Percentiles rank a stretch among this genome's conserved stretches.
Conservation (phyloP, 345 rosid species). For the Syzygium aromaticum region DNA sequence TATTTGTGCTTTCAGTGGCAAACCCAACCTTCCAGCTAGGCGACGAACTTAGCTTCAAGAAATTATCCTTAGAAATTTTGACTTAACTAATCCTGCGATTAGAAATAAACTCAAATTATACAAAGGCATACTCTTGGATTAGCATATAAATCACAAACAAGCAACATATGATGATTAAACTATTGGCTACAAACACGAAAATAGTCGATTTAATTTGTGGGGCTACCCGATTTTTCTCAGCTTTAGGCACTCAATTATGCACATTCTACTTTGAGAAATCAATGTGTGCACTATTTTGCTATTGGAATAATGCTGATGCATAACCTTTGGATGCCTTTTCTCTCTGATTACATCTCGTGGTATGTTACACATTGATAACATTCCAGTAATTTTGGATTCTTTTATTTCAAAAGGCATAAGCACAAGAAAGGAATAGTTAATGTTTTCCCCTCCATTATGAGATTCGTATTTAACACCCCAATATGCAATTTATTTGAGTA, state of each 20-base stretch:
- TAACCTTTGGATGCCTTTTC: neutral
- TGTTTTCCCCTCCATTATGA: neutral
- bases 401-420: neutral
- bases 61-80: neutral
- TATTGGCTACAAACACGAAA: neutral
- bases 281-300: too few species aligned
- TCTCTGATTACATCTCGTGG: neutral
- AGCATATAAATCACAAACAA: neutral
- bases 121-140: neutral
- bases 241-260: neutral
- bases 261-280: too few species aligned
- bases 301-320: neutral
- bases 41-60: neutral
- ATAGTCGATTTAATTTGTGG: neutral
- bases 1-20: neutral
- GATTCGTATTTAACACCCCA: neutral
- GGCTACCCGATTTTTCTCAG: neutral
- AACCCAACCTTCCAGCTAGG: neutral
- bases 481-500: neutral
- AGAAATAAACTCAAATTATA: neutral
- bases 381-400: too few species aligned
- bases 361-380: neutral
- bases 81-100: neutral
- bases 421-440: neutral
- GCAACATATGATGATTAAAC: neutral